Conservation (phyloP, 2,329 filamentous ascomycete species). For the Colletotrichum sp. region DNA sequence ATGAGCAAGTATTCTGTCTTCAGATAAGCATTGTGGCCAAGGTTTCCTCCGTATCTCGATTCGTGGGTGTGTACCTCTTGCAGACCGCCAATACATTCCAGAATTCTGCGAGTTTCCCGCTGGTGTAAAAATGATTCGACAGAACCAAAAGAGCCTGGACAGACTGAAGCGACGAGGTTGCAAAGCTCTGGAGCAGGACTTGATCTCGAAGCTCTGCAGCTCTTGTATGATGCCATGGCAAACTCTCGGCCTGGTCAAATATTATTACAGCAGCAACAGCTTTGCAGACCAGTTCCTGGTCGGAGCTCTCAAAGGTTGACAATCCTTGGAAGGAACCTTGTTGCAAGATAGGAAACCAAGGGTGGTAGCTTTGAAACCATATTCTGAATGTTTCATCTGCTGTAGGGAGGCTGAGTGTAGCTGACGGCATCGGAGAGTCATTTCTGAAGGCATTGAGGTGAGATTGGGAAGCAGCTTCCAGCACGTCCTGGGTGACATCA, state of each 20-base stretch:
- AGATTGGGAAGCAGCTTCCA: background rate
- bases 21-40: no score
- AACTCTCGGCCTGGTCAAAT: background rate
- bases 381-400: accelerated
- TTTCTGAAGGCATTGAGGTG: accelerated
- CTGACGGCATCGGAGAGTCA: background rate
- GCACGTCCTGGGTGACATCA: background rate
- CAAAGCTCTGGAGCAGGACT: accelerated
- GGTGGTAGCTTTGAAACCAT: background rate
- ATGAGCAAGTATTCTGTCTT: background rate
- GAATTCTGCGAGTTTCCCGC: accelerated
- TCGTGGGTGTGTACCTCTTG: background rate
- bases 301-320: accelerated
- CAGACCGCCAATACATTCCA: accelerated
- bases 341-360: background rate
- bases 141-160: background rate
- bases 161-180: background rate
- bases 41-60: no score
- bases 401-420: accelerated
- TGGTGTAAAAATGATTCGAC: background rate
- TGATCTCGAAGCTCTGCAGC: background rate
- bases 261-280: accelerated
- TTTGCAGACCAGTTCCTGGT: background rate
- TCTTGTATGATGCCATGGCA: background rate
- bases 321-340: background rate